Base-by-base conservation (phyloP, 2,329 filamentous ascomycete species). In the Domatiomyces globalis region DNA sequence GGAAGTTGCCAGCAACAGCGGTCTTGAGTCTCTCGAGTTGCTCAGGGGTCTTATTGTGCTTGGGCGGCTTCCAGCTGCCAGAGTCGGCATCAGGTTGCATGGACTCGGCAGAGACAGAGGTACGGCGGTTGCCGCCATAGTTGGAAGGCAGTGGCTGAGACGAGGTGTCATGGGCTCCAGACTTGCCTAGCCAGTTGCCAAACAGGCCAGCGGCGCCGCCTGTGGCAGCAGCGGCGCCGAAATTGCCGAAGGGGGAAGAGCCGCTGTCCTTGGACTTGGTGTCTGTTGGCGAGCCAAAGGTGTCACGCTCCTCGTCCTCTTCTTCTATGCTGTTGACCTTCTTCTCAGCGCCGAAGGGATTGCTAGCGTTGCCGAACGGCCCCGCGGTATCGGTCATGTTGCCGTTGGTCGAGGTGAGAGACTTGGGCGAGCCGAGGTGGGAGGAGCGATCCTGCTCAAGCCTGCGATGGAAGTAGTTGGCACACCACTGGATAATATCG, bases 81-180 rank as follows among this genome's bases (percentile, higher is more conserved):
- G 87, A 83, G 52, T 80, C 80, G 54, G 88, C 83, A 29, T 85
- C 85, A 17, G 92, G 92, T 68, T 95, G 94, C 63, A 96, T 76
- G 1, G 90, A 95, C 70, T 98, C 92, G 48, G 92, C 92, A 43
- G 92, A 96, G 49, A 98, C 92, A 2, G 92, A 96, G 42, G 89
- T 95, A 62, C 92, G 86, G 57, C 92, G 85, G 61, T 81, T 85
- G 39, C 54, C 57, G 67, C 94, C 94, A 72, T 95, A 96, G 67
- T 96, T 89, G 61, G 80, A 84, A 51, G 92, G 92, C 64, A 95
- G 36, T n/a, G 55, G 49, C 45, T 57, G 56, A 29, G 56, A 49
- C 43, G 56, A 56, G 47, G 50, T 87, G 61, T 80, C 81, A 58
- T 86, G 51, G 42, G 58, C 57, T 46, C 50, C 49, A 20, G 53